These are phyloP conservation scores for Nemania sp. DNA, from an alignment of 2,329 filamentous ascomycete genomes.

Conservation along the genomic window DNA sequence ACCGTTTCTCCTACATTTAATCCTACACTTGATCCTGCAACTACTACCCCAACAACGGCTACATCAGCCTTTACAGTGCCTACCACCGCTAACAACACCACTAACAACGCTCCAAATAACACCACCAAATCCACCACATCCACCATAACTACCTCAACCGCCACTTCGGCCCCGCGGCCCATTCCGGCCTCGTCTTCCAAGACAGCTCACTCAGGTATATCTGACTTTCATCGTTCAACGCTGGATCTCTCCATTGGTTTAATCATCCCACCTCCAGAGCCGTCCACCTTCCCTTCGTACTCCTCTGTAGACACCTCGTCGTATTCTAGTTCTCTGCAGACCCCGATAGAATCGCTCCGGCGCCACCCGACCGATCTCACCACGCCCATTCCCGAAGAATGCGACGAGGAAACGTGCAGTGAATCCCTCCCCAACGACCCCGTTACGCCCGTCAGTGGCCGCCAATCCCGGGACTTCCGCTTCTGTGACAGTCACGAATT, in stretches of 20 bases:
- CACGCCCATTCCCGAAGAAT: slow-evolving; percentile 60
- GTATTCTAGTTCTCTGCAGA: slow-evolving; percentile 23
- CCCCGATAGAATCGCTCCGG: slow-evolving; percentile 46
- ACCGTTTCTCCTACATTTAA: not conserved
- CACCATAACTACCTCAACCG: too few species aligned
- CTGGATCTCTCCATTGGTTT: slow-evolving; percentile 18
- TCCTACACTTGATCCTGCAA: not conserved
- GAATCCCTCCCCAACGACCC: slow-evolving; percentile 62
- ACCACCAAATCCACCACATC: not conserved
- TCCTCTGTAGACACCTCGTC: slow-evolving; percentile 39
- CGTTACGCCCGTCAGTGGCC: slow-evolving; percentile 63
- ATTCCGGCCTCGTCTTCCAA: slow-evolving; percentile 23
- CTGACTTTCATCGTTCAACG: slow-evolving; percentile 20
- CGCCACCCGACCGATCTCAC: slow-evolving; percentile 56
- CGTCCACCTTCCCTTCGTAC: slow-evolving; percentile 30
- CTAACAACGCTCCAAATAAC: not conserved
- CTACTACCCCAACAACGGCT: too few species aligned
- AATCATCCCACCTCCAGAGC: slow-evolving; percentile 24
- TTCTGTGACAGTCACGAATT: slow-evolving; percentile 48
- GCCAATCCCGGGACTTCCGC: slow-evolving; percentile 60
- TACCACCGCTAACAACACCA: not conserved
- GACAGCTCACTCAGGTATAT: slow-evolving; percentile 24
- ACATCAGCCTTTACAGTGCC: too few species aligned
- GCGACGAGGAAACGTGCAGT: slow-evolving; percentile 62
- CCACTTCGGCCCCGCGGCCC: slow-evolving; percentile 22